Conservation (phyloP, 495 filamentous ascomycete species). For the Neurospora sp. region DNA sequence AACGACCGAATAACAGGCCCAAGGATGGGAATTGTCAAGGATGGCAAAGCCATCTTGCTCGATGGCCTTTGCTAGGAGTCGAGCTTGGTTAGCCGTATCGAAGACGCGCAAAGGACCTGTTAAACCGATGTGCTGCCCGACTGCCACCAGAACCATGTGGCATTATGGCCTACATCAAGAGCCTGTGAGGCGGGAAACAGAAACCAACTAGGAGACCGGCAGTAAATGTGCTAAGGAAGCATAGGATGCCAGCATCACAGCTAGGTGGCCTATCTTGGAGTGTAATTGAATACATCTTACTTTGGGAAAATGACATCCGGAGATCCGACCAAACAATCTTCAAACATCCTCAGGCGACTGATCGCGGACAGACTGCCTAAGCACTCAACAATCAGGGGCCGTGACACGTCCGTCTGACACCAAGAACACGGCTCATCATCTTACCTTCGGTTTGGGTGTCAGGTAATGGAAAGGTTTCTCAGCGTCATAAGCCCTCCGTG, state of each 20-base stretch:
- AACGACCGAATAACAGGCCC: background rate
- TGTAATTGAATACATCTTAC: background rate
- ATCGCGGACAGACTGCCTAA: background rate
- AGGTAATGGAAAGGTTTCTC: background rate
- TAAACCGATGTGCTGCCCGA: background rate
- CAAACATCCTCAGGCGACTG: background rate
- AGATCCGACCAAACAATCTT: background rate
- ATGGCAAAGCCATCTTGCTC: background rate
- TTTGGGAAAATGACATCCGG: background rate
- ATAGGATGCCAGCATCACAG: background rate
- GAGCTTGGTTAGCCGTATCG: background rate
- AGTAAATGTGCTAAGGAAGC: background rate
- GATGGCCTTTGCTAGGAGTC: background rate
- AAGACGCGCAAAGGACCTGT: background rate
- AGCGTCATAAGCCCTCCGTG: background rate
- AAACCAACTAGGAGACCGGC: background rate
- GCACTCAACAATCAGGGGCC: background rate
- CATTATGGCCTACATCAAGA: background rate
- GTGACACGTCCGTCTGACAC: background rate
- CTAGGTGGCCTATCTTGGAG: background rate
- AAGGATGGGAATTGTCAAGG: background rate
- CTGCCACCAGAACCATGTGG: background rate
- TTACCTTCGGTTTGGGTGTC: background rate
- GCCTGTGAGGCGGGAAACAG: background rate
- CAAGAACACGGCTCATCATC: background rate